These are phyloP conservation scores for Neoascochyta sp. DNA, from an alignment of 2,329 filamentous ascomycete species.

Conservation along the genomic window DNA sequence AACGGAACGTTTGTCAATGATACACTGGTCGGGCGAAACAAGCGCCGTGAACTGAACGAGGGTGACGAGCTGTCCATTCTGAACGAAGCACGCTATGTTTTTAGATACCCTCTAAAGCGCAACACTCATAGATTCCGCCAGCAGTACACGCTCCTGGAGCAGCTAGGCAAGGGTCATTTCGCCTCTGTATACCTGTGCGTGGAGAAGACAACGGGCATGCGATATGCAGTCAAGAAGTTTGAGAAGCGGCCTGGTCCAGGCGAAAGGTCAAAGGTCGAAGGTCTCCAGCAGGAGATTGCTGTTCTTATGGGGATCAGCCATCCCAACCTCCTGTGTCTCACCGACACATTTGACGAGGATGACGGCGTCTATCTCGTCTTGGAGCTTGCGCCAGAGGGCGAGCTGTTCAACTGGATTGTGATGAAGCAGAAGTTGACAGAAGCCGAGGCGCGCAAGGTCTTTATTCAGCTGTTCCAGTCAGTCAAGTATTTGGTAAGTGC, in stretches of 20 bases:
- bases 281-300: conserved; percentile 90
- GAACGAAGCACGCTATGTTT: conserved; percentile 81
- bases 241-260: conserved; percentile 79
- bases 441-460: conserved; percentile 78
- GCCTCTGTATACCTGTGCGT: conserved; percentile 89
- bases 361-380: conserved; percentile 89
- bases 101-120: conserved; percentile 67
- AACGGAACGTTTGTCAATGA: conserved; percentile 98
- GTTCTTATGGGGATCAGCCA: conserved; percentile 97
- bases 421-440: conserved; percentile 86
- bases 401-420: conserved; percentile 93
- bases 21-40: conserved; percentile 83
- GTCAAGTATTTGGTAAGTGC: conserved; percentile 84
- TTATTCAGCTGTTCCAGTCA: conserved; percentile 86
- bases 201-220: conserved; percentile 75
- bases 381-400: conserved; percentile 86
- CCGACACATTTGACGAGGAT: conserved; percentile 89
- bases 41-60: conserved; percentile 81
- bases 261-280: conserved; percentile 77
- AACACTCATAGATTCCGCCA: conserved; percentile 73
- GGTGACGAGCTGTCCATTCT: conserved; percentile 87
- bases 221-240: conserved; percentile 93
- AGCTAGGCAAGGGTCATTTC: conserved; percentile 92
- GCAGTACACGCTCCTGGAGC: conserved; percentile 79
- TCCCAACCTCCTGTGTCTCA: conserved; percentile 85